Conservation (phyloP, 768 basidiomycete genomes). For the Boletus pseudo-olivaceus region DNA sequence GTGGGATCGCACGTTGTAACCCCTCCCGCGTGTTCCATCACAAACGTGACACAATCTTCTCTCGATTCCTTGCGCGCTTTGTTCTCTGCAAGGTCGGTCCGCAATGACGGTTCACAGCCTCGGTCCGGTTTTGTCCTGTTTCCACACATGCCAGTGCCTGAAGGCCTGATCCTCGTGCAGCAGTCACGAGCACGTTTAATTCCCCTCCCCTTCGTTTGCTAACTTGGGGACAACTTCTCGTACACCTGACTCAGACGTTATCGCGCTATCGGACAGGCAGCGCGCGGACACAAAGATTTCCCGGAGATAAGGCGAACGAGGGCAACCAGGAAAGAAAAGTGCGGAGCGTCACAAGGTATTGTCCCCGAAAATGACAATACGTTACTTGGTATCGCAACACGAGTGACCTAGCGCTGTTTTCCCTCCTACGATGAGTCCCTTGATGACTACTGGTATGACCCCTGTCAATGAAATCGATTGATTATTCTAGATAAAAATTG, state of each 20-base stretch:
- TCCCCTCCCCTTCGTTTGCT: background rate
- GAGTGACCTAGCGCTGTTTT: background rate
- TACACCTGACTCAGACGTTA: background rate
- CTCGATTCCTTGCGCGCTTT: background rate
- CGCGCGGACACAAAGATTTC: background rate
- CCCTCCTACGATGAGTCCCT: background rate
- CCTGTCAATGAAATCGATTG: background rate
- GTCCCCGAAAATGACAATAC: background rate
- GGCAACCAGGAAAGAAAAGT: no score
- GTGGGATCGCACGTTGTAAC: background rate
- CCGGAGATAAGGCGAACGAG: background rate
- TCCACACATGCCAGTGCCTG: background rate
- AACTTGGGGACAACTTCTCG: background rate
- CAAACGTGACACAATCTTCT: conserved; percentile 6
- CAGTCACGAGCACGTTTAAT: background rate
- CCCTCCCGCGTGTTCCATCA: conserved; percentile 3
- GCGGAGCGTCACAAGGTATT: background rate
- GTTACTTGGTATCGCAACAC: background rate
- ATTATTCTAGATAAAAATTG: background rate
- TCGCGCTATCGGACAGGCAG: background rate
- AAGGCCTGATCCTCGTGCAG: conserved; percentile 1
- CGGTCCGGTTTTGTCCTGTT: background rate
- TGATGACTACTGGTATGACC: conserved; percentile 11
- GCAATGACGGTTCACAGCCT: background rate
- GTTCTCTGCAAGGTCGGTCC: background rate